Base-by-base conservation (phyloP, 1,284 basidiomycete species). In the Omphalotus olearius region DNA sequence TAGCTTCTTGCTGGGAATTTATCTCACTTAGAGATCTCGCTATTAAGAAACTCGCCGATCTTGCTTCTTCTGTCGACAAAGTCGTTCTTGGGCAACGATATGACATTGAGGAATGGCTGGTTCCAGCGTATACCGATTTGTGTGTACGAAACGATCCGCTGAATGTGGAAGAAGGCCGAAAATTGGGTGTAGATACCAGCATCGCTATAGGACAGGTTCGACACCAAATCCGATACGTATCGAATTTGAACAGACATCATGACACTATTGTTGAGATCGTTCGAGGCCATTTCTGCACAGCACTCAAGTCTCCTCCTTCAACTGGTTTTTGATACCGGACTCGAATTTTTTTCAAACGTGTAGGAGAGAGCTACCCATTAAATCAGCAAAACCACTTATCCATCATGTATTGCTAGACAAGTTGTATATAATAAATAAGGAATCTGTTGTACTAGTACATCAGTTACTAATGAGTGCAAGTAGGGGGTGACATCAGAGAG, bases 1-100 rank as follows among this genome's bases (percentile, higher is more conserved):
- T 46, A 33, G 61, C 70, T 11, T 62, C 64, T 4, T 57, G 63
- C 25, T 62, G 58, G 56, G 59, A 60, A 3, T 64, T 68, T 49
- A 10, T 50, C 23, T 60, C 61, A 23, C 47, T 68, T 45, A 57
- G 58, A 11, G 46, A 56, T 6, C 60, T 66, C 41, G 61, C 65
- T 25, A 55, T 66, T 43, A 50, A 55, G 9, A 52, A 51, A 4
- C 59, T 68, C 17, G 28, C 50, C n/a, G 26, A 28, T 7, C 47
- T 56, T 28, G 50, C 58, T 3, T 52, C 58, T 7, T 54, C 62
- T 3, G 56, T 62, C 7, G 60, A 67, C 26, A 56, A 57, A 33
- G 56, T 68, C 41, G 53, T 57, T 14, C 56, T 64, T 14, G 64
- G 56, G 4, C 59, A 60, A 37, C 39, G 42, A 3, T 64, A 62